These are phyloP conservation scores for Keqinozyma sinolaborantium DNA, from an alignment of 1,139 yeast species.

Conservation along the genomic window DNA sequence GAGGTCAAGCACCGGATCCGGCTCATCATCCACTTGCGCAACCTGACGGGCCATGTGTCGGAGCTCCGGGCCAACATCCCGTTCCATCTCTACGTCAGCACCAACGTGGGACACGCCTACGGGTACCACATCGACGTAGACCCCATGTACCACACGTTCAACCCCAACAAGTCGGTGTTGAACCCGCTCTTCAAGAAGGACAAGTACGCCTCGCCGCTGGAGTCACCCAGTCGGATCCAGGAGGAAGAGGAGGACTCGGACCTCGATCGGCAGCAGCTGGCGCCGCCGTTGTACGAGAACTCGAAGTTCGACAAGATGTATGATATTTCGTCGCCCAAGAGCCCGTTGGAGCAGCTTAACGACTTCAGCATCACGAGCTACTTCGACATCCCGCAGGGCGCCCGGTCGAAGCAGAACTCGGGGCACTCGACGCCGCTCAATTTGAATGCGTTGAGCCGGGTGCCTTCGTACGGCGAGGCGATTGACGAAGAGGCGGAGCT, in stretches of 20 bases:
- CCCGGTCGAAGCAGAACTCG: conserved; percentile 13
- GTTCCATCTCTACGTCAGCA: conserved; percentile 53
- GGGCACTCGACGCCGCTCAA: conserved; percentile 5
- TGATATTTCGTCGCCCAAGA: conserved; percentile 32
- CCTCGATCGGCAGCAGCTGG: conserved; percentile 26
- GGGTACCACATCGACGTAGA: conserved; percentile 55
- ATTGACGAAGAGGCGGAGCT: conserved; percentile 16
- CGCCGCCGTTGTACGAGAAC: conserved; percentile 42
- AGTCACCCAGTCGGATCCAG: conserved; percentile 10
- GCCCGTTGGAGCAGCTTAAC: conserved; percentile 39
- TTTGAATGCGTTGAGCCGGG: conserved; percentile 13
- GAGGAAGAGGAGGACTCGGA: conserved; percentile 15
- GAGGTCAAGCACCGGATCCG: conserved; percentile 62
- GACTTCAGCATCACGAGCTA: conserved; percentile 14
- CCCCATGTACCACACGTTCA: conserved; percentile 42
- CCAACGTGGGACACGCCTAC: conserved; percentile 44
- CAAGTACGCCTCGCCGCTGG: conserved; percentile 8
- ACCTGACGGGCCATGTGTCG: conserved; percentile 61
- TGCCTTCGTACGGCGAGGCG: conserved; percentile 22
- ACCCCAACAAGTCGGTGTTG: conserved; percentile 28
- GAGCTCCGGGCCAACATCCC: conserved; percentile 71
- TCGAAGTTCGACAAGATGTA: conserved; percentile 34
- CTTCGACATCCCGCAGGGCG: conserved; percentile 10
- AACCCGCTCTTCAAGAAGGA: conserved; percentile 35
- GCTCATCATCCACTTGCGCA: conserved; percentile 51